A percentile compares a stretch with the other conserved stretches of the same genome.
These are phyloP conservation scores for Rhododendron mucronatum DNA, from an alignment of 148 eudicot genomes.

Conservation along the genomic window DNA sequence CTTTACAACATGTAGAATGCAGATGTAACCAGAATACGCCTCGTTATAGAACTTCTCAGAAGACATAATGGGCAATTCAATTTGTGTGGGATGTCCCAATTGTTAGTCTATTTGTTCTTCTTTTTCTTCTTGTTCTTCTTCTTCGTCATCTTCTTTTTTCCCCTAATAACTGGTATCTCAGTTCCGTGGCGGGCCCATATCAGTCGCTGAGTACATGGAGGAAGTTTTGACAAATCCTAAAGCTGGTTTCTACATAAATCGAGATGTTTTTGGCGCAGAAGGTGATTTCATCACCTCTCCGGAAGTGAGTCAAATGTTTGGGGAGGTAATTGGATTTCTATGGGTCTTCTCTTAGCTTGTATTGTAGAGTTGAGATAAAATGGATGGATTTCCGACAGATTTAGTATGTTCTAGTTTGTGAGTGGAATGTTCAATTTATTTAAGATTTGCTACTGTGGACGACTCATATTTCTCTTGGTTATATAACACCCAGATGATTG, in stretches of 20 bases:
- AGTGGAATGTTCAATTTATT: not conserved
- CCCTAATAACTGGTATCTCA: conserved; percentile 14
- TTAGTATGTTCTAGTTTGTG: not conserved
- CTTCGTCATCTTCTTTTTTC: not conserved
- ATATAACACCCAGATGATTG: conserved; percentile 57
- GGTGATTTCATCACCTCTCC: conserved; percentile 98
- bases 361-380: not conserved
- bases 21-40: not conserved
- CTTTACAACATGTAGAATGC: not conserved
- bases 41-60: not conserved
- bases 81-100: not conserved
- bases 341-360: not conserved
- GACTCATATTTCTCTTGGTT: not conserved
- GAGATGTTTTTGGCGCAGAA: conserved; percentile 97
- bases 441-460: not conserved
- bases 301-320: conserved; percentile 99
- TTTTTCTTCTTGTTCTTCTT: too few relatives aligned
- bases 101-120: not conserved
- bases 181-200: conserved; percentile 97
- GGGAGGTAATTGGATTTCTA: conserved; percentile 58
- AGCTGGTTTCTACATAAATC: conserved; percentile 86
- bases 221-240: conserved; percentile 94
- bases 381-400: not conserved
- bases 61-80: not conserved
- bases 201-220: conserved; percentile 98